Evolutionary conservation across 495 filamentous ascomycete genomes (phyloP), one percentile per base, ranked within the genome.

Genomic region (Alectoria sarmentosa): DNA sequence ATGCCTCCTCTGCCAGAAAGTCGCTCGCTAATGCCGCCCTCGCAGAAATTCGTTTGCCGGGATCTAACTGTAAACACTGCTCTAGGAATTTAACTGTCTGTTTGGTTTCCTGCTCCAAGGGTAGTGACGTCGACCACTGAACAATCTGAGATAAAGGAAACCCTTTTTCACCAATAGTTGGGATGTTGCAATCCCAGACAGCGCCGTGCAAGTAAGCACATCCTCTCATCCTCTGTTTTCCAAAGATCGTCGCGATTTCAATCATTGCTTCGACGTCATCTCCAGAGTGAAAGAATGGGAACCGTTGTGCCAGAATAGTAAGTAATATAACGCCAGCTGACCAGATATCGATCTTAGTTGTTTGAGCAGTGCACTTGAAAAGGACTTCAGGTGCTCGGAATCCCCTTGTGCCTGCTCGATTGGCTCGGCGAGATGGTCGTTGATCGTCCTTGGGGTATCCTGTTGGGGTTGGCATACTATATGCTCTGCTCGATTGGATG

Each of bases 201-300:
- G 87, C 82, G 1, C 93, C 94, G 69, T 98, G 94, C 65, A 96
- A 78, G 36, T 86, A 79, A 1, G 90, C 91, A n/a, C 86, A 87
- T 19, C 81, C 71, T 66, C 87, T 88, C 94, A 98, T 97, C 54
- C 84, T 82, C 67, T 80, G 82, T 21, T 80, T 82, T n/a, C 94
- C 94, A 73, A 97, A 96, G 55, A 98, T 95, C 61, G 91, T 94
- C 23, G 92, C 88, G 67, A 98, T 94, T 73, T 98, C 94, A 63
- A 98, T 91, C 82, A 96, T 88, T 36, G 95, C 94, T 70, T 98
- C 94, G 58, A 98, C 85, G 67, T 98, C 94, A 72, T 98, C 94
- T 17, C 91, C 87, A 44, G 89, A 93, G 76, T 98, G 96, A 81
- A 98, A 98, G 78, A 98, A 98, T 48, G 94, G 94, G 69, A 98